Evolutionary conservation across 2,329 filamentous ascomycete species (phyloP), one percentile per base, ranked within the genome.

Genomic region (Elsinoe batatas): DNA sequence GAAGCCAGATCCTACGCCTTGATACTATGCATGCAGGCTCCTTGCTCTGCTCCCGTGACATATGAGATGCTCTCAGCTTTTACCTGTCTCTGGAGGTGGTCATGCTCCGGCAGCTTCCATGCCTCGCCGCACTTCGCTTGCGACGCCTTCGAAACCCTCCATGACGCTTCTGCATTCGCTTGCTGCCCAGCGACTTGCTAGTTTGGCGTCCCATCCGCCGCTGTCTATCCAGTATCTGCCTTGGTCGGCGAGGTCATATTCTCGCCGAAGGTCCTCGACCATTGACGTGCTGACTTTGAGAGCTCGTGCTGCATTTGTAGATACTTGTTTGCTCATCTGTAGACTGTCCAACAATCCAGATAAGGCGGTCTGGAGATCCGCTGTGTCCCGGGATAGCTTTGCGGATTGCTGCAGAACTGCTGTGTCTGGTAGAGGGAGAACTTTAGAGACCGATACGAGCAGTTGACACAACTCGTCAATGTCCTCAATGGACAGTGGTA

Each of bases 251-350:
- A 84, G 76, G 64, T 95, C 89, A 58, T 88, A 84, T 64, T 97
- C 93, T 57, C 82, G 81, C 60, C 84, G 81, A 75, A 96, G 84
- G 64, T 96, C 91, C 1, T 84, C 81, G 1, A 97, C 85, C 58
- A 95, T 81, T 67, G 95, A 91, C 63, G 85, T 87, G 5, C 88
- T 90, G 35, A 83, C 87, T 62, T 86, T 85, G 53, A 98, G 74
- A 43, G 89, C 81, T 56, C 93, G 78, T 2, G 85, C 84, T 1
- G 91, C 93, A 8, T 86, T 85, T 2, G 83, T 86, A 0, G 88
- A 93, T 1, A 88, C 87, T 70, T 97, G 91, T 11, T 89, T 84
- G 32, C 87, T 90, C 85, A 97, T 95, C 70, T 97, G 91, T 33
- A 98, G 77, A 3, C 88, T 91, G 68, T 98, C 93, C 5, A 88